Evolutionary conservation across 2,329 filamentous ascomycete species (phyloP).

Genomic region (Didymella pinodella): DNA sequence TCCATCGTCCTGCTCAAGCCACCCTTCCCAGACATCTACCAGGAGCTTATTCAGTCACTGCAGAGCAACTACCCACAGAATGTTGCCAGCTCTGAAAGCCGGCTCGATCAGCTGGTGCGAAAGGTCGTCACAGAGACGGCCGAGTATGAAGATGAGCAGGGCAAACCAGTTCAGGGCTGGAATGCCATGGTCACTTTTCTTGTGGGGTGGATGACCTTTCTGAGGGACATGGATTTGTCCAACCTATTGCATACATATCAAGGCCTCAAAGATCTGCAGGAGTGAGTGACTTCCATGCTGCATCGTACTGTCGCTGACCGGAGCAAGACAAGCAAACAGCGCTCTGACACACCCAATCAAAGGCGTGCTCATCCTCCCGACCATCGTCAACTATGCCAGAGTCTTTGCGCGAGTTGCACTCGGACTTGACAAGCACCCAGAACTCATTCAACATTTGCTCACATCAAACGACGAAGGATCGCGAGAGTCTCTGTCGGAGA

Average conservation of each 20-base stretch:
- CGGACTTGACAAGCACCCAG: conserved; percentile 79
- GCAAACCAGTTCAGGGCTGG: conserved; percentile 67
- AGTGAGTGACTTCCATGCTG: conserved; percentile 62
- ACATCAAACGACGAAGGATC: conserved; percentile 68
- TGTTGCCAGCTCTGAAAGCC: conserved; percentile 29
- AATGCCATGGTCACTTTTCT: conserved; percentile 80
- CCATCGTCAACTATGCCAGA: conserved; percentile 81
- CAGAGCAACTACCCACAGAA: conserved; percentile 34
- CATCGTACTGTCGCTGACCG: conserved; percentile 9
- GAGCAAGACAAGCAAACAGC: conserved; percentile 73
- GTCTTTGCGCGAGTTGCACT: conserved; percentile 84
- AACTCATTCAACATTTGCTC: conserved; percentile 73
- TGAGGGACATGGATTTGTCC: conserved; percentile 79
- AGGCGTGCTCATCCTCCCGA: conserved; percentile 82
- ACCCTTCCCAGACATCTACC: conserved; percentile 37
- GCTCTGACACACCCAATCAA: conserved; percentile 81
- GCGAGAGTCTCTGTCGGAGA: conserved; percentile 81
- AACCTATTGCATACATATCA: conserved; percentile 79
- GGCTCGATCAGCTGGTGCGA: conserved; percentile 37
- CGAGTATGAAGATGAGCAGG: conserved; percentile 67
- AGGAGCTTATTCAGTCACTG: conserved; percentile 40
- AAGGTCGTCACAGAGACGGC: conserved; percentile 52
- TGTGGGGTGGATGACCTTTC: conserved; percentile 80
- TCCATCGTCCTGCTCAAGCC: conserved; percentile 44
- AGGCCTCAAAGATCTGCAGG: conserved; percentile 74